Percentiles rank a stretch among this genome's conserved stretches.
These are phyloP conservation scores for Cyberlindnera maclurae DNA, from an alignment of 805 yeast genomes.

Conservation along the genomic window DNA sequence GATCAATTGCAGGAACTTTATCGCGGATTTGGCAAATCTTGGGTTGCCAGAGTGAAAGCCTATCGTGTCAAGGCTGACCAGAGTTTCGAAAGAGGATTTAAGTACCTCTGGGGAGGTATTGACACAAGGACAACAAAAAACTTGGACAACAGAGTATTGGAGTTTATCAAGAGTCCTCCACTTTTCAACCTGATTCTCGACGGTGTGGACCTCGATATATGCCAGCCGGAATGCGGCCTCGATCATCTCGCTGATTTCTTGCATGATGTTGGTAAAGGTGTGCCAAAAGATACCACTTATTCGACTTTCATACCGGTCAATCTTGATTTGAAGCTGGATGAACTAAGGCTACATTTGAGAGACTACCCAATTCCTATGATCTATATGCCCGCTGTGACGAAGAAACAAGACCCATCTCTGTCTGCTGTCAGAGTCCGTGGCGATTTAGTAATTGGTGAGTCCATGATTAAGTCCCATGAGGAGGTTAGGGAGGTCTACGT, in stretches of 20 bases:
- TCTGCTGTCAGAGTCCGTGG: conserved; percentile 44
- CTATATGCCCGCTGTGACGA: conserved; percentile 52
- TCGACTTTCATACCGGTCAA: conserved; percentile 62
- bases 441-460: conserved; percentile 64
- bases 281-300: conserved; percentile 63
- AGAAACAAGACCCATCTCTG: conserved; percentile 18
- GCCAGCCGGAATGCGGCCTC: conserved; percentile 44
- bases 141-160: conserved; percentile 40
- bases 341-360: conserved; percentile 62
- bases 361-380: conserved; percentile 85
- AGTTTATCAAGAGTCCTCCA: conserved; percentile 41
- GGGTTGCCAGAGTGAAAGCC: conserved; percentile 61
- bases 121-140: conserved; percentile 29
- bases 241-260: conserved; percentile 54
- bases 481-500: conserved; percentile 55
- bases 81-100: conserved; percentile 32
- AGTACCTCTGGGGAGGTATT: conserved; percentile 36
- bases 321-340: conserved; percentile 49
- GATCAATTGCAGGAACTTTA: conserved; percentile 23
- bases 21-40: conserved; percentile 48
- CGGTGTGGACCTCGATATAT: conserved; percentile 40
- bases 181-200: conserved; percentile 45
- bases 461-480: conserved; percentile 39
- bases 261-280: conserved; percentile 71
- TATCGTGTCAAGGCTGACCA: conserved; percentile 35